Base-by-base conservation (phyloP, 2,329 filamentous ascomycete genomes). In the Zasmidium citrigriseum region DNA sequence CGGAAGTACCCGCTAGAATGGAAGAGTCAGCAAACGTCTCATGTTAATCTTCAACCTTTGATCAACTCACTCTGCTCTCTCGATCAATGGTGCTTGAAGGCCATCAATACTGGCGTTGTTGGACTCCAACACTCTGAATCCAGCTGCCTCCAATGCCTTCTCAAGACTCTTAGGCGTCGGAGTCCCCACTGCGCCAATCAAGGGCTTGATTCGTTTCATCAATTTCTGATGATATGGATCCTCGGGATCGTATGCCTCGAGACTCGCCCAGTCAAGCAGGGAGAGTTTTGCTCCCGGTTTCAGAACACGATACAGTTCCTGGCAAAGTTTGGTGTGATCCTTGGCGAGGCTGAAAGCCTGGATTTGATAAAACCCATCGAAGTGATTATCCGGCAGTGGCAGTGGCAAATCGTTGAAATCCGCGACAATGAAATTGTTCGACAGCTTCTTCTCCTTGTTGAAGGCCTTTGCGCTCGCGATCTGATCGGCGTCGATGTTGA, bases 361-460 rank as follows among this genome's bases (percentile, higher is more conserved):
- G 27, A 70, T 69, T 51, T 70, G 64, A 57, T 70, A 70, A 59
- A 70, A 69, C 61, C 60, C 67, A 55, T 70, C 68, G 50, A 68
- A 69, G 18, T 64, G 51, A 20, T 57, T 57, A n/a, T 60, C 55
- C 12, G 63, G 55, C 16, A 70, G 52, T 12, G 68, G 68, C 18
- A 69, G 58, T 1, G 68, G 68, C 3, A 69, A 61, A 7, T 68
- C 65, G 57, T 70, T 70, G 58, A 69, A 67, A 60, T 70, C 68
- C 46, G 53, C 54, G 46, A 51, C 50, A 11, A 68, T 46, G 57
- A 70, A 70, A 10, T 53, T 55, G 55, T 70, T 70, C 12, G 49
- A 51, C 11, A 66, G 56, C 14, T 52, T 47, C 16, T 62, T 54
- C 20, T 63, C 41, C 23, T 59, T 59, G 54, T 68, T 69, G 61